These are phyloP conservation scores for Dendrocalamus latiflorus DNA, from an alignment of 202 grass and related monocot genomes.

Conservation along the genomic window DNA sequence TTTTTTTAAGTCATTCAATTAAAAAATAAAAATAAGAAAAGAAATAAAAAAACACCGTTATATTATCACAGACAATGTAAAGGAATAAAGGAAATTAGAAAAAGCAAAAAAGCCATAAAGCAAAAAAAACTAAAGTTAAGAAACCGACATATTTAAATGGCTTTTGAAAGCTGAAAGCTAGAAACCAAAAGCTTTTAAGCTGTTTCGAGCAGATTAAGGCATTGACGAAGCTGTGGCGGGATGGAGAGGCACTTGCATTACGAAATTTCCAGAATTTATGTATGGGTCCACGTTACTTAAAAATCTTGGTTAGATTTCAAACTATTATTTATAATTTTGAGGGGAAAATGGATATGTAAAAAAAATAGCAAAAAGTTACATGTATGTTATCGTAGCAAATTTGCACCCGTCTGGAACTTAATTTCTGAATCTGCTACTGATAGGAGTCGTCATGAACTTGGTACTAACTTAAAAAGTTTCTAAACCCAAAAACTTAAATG, in stretches of 20 bases:
- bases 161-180: no score
- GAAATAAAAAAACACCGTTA: no score
- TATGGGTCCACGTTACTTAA: background rate
- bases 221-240: background rate
- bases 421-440: background rate
- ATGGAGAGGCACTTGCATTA: background rate
- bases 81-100: no score
- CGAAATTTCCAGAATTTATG: background rate
- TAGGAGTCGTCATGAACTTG: background rate
- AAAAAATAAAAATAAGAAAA: no score
- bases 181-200: no score
- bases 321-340: background rate
- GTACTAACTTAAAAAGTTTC: background rate
- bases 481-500: background rate
- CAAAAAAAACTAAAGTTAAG: no score
- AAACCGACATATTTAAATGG: no score
- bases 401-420: no score
- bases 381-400: no score
- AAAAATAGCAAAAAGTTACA: background rate
- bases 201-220: rapidly evolving
- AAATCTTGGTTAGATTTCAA: background rate
- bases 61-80: no score
- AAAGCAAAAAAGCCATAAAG: no score
- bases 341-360: background rate
- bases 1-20: no score